Evolutionary conservation across 192 early-diverging fungal species (phyloP).

Genomic region (Coemansia biformis): DNA sequence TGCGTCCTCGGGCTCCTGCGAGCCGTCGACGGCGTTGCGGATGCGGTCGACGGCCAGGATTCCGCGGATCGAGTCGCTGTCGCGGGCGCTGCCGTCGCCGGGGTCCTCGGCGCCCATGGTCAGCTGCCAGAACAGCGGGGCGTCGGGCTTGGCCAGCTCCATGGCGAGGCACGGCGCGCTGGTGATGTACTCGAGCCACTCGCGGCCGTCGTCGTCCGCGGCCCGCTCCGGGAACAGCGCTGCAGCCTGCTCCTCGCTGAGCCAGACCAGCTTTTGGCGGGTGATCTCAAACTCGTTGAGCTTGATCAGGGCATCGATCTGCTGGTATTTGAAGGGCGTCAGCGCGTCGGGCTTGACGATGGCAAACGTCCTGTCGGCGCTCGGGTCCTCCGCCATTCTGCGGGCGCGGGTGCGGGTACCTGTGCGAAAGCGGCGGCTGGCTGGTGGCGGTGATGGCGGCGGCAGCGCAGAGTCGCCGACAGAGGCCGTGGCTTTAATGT

Average conservation of each 20-base stretch:
- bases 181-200: constrained; percentile 50
- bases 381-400: constrained; percentile 24
- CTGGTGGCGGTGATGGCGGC: background rate
- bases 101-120: constrained; percentile 54
- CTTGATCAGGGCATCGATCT: constrained; percentile 51
- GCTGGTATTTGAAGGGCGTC: constrained; percentile 50
- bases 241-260: constrained; percentile 36
- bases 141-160: constrained; percentile 52
- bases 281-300: constrained; percentile 52
- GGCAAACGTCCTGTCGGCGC: constrained; percentile 51
- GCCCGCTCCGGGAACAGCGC: constrained; percentile 45
- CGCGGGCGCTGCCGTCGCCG: constrained; percentile 20
- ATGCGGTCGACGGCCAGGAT: constrained; percentile 52
- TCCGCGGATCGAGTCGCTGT: constrained; percentile 52
- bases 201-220: constrained; percentile 33
- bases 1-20: constrained; percentile 47
- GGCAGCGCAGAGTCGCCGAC: background rate
- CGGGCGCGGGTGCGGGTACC: constrained; percentile 6
- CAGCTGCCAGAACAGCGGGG: constrained; percentile 49
- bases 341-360: constrained; percentile 59
- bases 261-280: constrained; percentile 52
- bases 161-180: constrained; percentile 53
- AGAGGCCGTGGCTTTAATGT: constrained; percentile 17
- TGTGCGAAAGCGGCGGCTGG: background rate
- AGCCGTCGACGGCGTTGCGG: constrained; percentile 55